Base-by-base conservation (phyloP, 2,329 filamentous ascomycete species). In the Fusarium keratoplasticum region DNA sequence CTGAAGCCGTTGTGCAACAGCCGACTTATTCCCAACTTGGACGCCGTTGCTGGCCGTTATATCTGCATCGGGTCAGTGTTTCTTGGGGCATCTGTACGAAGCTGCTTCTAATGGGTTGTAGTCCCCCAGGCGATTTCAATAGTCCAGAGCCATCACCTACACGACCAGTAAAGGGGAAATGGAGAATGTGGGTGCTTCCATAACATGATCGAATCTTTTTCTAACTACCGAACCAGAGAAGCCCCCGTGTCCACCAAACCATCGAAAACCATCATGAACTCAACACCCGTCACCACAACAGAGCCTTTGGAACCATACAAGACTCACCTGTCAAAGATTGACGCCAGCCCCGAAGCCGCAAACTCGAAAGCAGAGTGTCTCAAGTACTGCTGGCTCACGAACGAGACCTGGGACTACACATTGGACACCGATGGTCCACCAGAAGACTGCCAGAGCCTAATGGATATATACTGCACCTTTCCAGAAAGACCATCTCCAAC, bases 61-160 rank as follows among this genome's bases (percentile, higher is more conserved):
- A 31, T 52, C 9, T 52, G 47, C 4, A 13, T 52, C 20, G 25
- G 47, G 47, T 52, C 27, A 20, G 47, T 29, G 2, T 27, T 27
- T 2, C 27, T 29, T 20, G 8, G 8, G 1, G 13, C 9, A 50
- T 29, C 0, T 18, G 5, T 11, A 11, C 0, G 6, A 14, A n/a
- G 25, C 9, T 29, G 3, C 5, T 29, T 29, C 25, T 52, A 52
- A 29, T 11, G 0, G 25, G 1, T 13, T n/a, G 2, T 3, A 52
- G 25, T 52, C 47, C 25, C 6, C 47, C 47, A 6, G 9, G 25
- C 1, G 25, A 29, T 1, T 13, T 6, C 16, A 7, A 13, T 11
- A 2, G 3, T 0, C 47, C 8, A 2, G 9, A 29, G 9, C 16
- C 47, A n/a, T 52, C 47, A 52, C 47, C 3, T 0, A 5, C 10